Percentiles rank a stretch among this genome's conserved stretches.
Conservation (phyloP, 345 rosid species). For the Eucalyptus globulus region DNA sequence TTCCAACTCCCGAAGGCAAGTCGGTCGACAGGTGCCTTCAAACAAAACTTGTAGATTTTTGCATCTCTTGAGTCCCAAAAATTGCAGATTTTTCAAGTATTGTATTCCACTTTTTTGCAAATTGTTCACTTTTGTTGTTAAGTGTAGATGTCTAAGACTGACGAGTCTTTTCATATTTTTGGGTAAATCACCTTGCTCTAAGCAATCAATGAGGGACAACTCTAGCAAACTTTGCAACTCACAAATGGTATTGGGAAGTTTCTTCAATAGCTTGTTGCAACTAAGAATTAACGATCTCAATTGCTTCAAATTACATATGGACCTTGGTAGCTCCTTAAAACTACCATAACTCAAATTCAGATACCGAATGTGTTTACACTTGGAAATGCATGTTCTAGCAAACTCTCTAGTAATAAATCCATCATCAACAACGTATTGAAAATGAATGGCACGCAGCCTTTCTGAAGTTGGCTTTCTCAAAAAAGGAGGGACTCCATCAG, state of each 20-base stretch:
- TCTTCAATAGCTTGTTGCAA: neutral
- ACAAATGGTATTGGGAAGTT: neutral
- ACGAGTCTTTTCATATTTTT: neutral
- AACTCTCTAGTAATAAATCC: neutral
- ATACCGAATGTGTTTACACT: rapidly evolving
- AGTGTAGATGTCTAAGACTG: rapidly evolving
- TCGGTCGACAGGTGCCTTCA: rapidly evolving
- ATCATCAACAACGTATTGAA: rapidly evolving
- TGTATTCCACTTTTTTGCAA: neutral
- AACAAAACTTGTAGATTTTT: neutral
- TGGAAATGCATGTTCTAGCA: neutral
- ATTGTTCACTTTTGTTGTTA: neutral
- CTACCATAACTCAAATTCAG: rapidly evolving
- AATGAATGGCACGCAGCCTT: rapidly evolving
- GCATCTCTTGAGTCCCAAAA: rapidly evolving
- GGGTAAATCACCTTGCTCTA: neutral
- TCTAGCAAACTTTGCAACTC: neutral
- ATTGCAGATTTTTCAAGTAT: neutral
- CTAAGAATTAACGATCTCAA: rapidly evolving
- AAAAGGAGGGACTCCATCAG: rapidly evolving
- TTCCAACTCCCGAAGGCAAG: neutral
- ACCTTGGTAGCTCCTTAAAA: neutral
- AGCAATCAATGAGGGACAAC: rapidly evolving
- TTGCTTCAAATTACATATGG: neutral
- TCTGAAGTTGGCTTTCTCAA: neutral